Percentiles rank a stretch among this genome's conserved stretches.
phyloP scores from a whole-genome alignment of 176 grass and related monocot genomes.

The Miscanthus lutarioriparius region DNA sequence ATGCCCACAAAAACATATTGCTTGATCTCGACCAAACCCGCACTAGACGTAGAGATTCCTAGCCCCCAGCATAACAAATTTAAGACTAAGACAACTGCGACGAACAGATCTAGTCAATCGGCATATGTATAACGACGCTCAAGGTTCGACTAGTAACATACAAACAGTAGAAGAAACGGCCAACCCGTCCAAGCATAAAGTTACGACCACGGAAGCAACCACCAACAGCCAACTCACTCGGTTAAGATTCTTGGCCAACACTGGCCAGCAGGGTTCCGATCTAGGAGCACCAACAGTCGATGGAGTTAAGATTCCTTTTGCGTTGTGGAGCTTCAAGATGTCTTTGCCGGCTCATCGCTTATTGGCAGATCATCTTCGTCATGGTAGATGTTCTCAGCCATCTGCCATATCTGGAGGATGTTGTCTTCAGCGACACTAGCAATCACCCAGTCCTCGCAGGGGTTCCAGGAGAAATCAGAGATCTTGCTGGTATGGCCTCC shows the following conservation, averaged over 20 bases:
- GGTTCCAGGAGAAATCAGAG: constrained; percentile 97
- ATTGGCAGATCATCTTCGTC: constrained; percentile 85
- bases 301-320: constrained; percentile 25
- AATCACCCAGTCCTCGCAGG: constrained; percentile 90
- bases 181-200: constrained; percentile 5
- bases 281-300: constrained; percentile 19
- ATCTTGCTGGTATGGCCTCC: constrained; percentile 99
- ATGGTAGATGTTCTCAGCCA: constrained; percentile 98
- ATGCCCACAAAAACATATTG: not conserved
- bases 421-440: constrained; percentile 94
- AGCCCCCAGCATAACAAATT: not conserved
- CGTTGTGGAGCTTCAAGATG: constrained; percentile 22
- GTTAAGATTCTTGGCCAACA: constrained; percentile 22
- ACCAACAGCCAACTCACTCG: constrained; percentile 41
- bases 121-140: constrained; percentile 21
- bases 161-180: constrained; percentile 11
- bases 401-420: constrained; percentile 99
- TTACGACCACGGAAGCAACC: constrained; percentile 20
- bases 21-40: not conserved
- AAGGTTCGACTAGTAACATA: constrained; percentile 35
- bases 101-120: constrained; percentile 22
- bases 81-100: constrained; percentile 15
- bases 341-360: constrained; percentile 60
- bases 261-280: not conserved
- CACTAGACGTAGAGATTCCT: not conserved